Evolutionary conservation across 2,329 filamentous ascomycete genomes (phyloP).

Genomic region (Penicillium sp.): DNA sequence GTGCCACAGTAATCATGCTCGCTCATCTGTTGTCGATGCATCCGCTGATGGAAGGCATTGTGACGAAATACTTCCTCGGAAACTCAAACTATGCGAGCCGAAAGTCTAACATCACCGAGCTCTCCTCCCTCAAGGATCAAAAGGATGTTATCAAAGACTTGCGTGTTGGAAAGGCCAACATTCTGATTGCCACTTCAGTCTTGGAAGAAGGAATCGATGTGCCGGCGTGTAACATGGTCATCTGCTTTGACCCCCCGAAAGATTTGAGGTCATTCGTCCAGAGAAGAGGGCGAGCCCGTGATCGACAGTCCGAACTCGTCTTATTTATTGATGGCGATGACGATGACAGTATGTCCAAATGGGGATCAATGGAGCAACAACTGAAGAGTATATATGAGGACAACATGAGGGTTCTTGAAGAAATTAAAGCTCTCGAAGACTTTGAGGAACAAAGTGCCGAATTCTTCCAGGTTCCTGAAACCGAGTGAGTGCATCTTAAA

Average conservation of each 20-base stretch:
- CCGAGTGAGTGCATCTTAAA: slow-evolving; percentile 30
- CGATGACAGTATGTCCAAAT: slow-evolving; percentile 44
- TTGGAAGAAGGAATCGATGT: slow-evolving; percentile 61
- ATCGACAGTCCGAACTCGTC: slow-evolving; percentile 54
- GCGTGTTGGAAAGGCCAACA: slow-evolving; percentile 48
- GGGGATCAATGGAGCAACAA: slow-evolving; percentile 64
- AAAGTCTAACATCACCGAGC: slow-evolving; percentile 48
- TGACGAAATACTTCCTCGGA: slow-evolving; percentile 52
- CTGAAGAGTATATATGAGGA: slow-evolving; percentile 70
- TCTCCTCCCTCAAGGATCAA: slow-evolving; percentile 47
- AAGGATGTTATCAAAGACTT: slow-evolving; percentile 53
- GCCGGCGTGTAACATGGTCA: slow-evolving; percentile 60
- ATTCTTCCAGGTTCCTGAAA: slow-evolving; percentile 40
- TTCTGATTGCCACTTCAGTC: slow-evolving; percentile 57
- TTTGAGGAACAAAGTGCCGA: slow-evolving; percentile 36
- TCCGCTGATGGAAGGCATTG: slow-evolving; percentile 41
- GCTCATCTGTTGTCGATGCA: slow-evolving; percentile 54
- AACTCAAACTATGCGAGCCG: slow-evolving; percentile 40
- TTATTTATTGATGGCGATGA: slow-evolving; percentile 42
- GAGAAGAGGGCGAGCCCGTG: slow-evolving; percentile 59
- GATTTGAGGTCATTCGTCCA: slow-evolving; percentile 65
- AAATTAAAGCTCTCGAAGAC: slow-evolving; percentile 50
- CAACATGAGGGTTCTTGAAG: slow-evolving; percentile 52
- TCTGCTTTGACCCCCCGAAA: slow-evolving; percentile 60
- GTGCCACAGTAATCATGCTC: slow-evolving; percentile 59